Evolutionary conservation across 2,329 filamentous ascomycete species (phyloP).

Genomic region (Cryphonectria parasitica): DNA sequence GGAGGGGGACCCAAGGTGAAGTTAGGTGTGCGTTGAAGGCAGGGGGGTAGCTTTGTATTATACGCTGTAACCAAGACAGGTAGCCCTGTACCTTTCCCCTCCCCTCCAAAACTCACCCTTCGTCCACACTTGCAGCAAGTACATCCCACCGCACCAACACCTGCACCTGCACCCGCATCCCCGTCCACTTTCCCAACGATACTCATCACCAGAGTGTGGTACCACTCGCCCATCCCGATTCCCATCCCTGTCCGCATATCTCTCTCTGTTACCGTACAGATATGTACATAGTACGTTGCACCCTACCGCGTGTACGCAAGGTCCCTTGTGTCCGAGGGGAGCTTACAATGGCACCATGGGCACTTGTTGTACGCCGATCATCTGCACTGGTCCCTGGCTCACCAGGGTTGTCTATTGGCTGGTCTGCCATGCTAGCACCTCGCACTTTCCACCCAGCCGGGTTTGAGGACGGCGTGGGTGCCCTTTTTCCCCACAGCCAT

Average conservation of each 20-base stretch:
- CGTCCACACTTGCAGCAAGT: not conserved
- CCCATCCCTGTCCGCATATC: constrained; percentile 1
- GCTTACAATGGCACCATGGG: not conserved
- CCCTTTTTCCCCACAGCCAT: constrained; percentile 17
- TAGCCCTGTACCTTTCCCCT: constrained; percentile 10
- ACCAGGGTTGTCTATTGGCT: constrained; percentile 1
- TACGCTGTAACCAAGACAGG: not conserved
- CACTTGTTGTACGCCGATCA: constrained; percentile 18
- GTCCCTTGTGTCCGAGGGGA: constrained; percentile 27
- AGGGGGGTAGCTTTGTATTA: constrained; percentile 25
- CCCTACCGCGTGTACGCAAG: constrained; percentile 10
- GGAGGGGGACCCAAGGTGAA: constrained; percentile 6
- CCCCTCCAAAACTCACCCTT: not conserved
- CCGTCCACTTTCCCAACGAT: not conserved
- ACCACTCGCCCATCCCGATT: not conserved
- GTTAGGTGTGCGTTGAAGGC: constrained; percentile 5
- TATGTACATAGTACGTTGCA: not conserved
- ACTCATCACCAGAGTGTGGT: not conserved
- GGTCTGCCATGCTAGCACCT: not conserved
- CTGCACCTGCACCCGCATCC: not conserved
- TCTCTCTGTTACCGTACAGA: not conserved
- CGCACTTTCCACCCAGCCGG: constrained; percentile 25
- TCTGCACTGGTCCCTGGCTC: not conserved
- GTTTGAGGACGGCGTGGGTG: constrained; percentile 9
- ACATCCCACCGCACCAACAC: not conserved